Conservation (phyloP, 2,329 filamentous ascomycete genomes). For the Cladophialophora bantiana region DNA sequence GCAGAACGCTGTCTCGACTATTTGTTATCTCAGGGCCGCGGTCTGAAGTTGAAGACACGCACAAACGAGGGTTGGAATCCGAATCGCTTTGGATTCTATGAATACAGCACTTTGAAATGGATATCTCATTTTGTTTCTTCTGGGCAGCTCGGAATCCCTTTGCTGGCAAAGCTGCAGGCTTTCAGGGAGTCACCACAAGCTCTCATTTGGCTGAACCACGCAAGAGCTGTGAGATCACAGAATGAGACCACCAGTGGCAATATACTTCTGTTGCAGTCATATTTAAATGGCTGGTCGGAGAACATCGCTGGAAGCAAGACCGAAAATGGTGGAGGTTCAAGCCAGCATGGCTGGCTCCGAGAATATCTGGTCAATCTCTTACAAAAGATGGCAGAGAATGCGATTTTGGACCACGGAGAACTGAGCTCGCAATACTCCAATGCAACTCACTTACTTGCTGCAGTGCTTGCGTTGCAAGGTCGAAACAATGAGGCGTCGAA, state of each 20-base stretch:
- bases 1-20: conserved; percentile 3
- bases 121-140: conserved; percentile 6
- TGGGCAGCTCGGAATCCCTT: not conserved
- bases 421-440: not conserved
- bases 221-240: not conserved
- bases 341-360: not conserved
- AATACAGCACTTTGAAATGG: conserved; percentile 6
- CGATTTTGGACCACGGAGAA: not conserved
- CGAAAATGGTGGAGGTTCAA: not conserved
- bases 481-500: not conserved
- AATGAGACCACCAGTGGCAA: conserved; percentile 3
- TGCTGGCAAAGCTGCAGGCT: not conserved
- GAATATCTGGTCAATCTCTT: conserved; percentile 1
- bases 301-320: not conserved
- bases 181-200: conserved; percentile 1
- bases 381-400: not conserved
- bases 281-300: not conserved
- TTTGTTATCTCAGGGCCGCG: not conserved
- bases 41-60: not conserved
- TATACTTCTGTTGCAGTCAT: conserved; percentile 4
- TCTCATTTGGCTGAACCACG: not conserved
- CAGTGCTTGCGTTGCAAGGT: conserved; percentile 1
- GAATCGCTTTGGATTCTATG: conserved; percentile 1
- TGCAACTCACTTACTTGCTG: not conserved
- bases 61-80: not conserved